A percentile compares a stretch with the other conserved stretches of the same genome.
Conservation (phyloP, 148 eudicot species). For the Limonium bicolor region DNA sequence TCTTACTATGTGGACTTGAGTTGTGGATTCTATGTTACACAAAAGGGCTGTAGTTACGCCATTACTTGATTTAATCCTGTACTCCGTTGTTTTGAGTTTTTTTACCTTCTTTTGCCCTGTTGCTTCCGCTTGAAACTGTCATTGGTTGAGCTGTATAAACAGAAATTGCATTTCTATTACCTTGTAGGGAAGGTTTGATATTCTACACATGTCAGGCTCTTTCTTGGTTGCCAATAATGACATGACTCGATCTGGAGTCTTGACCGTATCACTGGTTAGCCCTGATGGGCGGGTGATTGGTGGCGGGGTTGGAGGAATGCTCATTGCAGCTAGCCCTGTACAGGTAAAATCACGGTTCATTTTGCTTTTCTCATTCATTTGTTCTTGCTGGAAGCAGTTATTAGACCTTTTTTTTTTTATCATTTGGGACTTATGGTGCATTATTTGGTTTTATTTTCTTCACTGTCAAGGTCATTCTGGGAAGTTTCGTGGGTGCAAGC, state of each 20-base stretch:
- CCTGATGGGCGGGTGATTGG: constrained; percentile 84
- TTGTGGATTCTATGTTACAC: not conserved
- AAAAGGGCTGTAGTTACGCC: not conserved
- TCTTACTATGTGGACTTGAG: not conserved
- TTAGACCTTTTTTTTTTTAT: too few species aligned
- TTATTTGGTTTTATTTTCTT: too few species aligned
- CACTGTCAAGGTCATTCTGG: constrained; percentile 1
- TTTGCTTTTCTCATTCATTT: too few species aligned
- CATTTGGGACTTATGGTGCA: too few species aligned
- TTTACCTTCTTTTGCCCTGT: not conserved
- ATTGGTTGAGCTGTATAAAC: too few species aligned
- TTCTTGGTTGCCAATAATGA: constrained; percentile 66
- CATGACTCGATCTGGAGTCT: constrained; percentile 67
- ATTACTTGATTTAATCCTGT: too few species aligned
- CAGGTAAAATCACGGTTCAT: constrained; percentile 35
- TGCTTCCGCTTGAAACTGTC: too few species aligned
- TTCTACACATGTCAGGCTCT: constrained; percentile 81
- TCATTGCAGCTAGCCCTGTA: constrained; percentile 58
- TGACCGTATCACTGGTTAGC: constrained; percentile 66
- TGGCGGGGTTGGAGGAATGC: constrained; percentile 73
- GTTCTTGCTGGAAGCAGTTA: too few species aligned
- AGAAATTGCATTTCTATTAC: too few species aligned
- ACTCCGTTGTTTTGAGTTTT: not conserved
- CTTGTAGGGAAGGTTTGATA: constrained; percentile 74
- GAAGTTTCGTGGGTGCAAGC: not conserved